Evolutionary conservation across 1,284 basidiomycete species (phyloP).

Genomic region (Pseudozyma flocculosa): DNA sequence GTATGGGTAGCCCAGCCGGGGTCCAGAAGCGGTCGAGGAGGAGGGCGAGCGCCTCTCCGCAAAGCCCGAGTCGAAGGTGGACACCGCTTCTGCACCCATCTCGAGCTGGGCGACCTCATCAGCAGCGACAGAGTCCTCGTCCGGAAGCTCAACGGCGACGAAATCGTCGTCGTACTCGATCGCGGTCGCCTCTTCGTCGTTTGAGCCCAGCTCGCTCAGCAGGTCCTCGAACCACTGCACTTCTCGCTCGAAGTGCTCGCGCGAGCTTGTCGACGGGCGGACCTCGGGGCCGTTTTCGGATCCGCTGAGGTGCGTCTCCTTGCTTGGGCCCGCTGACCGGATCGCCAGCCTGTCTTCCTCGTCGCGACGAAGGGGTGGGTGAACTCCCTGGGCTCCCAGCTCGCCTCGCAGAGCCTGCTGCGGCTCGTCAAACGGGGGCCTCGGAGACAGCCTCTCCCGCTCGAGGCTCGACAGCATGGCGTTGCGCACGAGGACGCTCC

Average conservation of each 20-base stretch:
- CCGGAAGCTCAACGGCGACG: conserved; percentile 13
- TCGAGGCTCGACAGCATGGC: conserved; percentile 41
- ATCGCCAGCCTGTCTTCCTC: too few species aligned
- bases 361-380: too few species aligned
- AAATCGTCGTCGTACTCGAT: conserved; percentile 20
- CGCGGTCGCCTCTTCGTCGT: not conserved
- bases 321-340: too few species aligned
- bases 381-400: too few species aligned
- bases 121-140: not conserved
- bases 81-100: not conserved
- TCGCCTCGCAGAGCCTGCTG: too few species aligned
- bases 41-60: conserved; percentile 16
- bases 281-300: too few species aligned
- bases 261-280: too few species aligned
- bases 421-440: too few species aligned
- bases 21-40: conserved; percentile 18
- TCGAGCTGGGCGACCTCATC: not conserved
- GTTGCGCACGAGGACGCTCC: conserved; percentile 34
- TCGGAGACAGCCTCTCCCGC: too few species aligned
- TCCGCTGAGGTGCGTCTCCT: too few species aligned
- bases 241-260: conserved; percentile 12
- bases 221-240: conserved; percentile 36
- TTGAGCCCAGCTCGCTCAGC: conserved; percentile 17
- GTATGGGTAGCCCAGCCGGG: conserved; percentile 17
- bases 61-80: conserved; percentile 17